Evolutionary conservation across 2,329 filamentous ascomycete species (phyloP), one percentile per base, ranked within the genome.

Genomic region (Aaosphaeria arxii): DNA sequence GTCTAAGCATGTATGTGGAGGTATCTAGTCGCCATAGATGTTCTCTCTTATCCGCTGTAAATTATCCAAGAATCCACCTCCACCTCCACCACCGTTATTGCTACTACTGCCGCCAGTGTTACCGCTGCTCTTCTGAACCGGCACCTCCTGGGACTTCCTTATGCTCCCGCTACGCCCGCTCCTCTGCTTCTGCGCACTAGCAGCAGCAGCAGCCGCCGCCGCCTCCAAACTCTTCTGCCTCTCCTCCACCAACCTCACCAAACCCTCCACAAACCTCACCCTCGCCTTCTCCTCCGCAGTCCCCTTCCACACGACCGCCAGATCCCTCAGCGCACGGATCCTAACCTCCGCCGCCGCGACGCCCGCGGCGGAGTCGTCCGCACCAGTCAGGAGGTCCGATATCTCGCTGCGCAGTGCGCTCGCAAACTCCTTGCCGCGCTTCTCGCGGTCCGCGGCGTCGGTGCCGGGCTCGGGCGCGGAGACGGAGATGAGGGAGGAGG

Each of bases 281-380:
- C 94, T 78, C 5, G 90, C 89, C 71, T 89, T 95, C 69, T 97
- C 94, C 73, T 99, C 94, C 0, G 89, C 87, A 2, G 94, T 96
- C n/a, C 91, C 91, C 67, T 88, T 92, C 91, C 94, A 99, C 24
- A 99, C 85, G n/a, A 74, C 74, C 4, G 84, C 83, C 54, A 97
- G 72, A 53, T 85, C 81, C 62, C 90, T 86, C 47, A 97, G 77
- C 63, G 88, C 84, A 62, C 90, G 86, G 11, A 97, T 85, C 40
- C 89, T 78, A 47, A 79, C 78, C 9, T 82, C 82, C 0, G 94
- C 94, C 48, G 85, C 84, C 54, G 89, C 85, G 6, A 94, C 77
- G 11, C 88, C 89, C 40, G 79, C 77, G 9, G 85, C 76, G 0
- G 24, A 9, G 24, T 83, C 79, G 40, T 64, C 63, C 32, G 59